A percentile compares a stretch with the other conserved stretches of the same genome.
Conservation (phyloP, 2,329 filamentous ascomycete species). For the Nothomitra cinnamomea region DNA sequence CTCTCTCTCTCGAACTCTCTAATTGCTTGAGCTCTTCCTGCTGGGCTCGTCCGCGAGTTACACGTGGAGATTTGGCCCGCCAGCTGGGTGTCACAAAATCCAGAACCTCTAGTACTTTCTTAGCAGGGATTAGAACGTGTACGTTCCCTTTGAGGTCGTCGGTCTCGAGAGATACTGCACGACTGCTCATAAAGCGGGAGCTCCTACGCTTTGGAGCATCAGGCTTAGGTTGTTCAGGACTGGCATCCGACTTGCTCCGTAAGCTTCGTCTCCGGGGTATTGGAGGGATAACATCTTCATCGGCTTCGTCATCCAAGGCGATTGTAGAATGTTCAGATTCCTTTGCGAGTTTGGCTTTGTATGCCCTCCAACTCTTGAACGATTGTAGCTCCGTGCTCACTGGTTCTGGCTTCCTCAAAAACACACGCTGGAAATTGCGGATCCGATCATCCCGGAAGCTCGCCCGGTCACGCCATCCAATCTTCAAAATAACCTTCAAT, state of each 20-base stretch:
- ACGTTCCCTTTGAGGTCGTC: too few species aligned
- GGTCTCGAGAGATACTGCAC: too few species aligned
- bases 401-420: conserved; percentile 33
- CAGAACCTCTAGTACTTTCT: too few species aligned
- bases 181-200: too few species aligned
- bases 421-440: conserved; percentile 48
- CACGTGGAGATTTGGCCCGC: too few species aligned
- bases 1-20: background rate
- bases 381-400: conserved; percentile 28
- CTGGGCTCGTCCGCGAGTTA: background rate
- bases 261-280: background rate
- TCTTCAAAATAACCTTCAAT: conserved; percentile 63
- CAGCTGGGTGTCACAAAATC: too few species aligned
- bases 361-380: conserved; percentile 9
- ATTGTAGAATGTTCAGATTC: background rate
- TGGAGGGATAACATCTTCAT: background rate
- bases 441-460: conserved; percentile 67
- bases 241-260: background rate
- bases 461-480: conserved; percentile 64
- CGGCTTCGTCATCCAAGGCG: background rate
- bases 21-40: background rate
- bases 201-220: background rate
- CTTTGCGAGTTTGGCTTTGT: background rate
- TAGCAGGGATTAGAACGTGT: too few species aligned
- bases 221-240: background rate